Base-by-base conservation (phyloP, 148 eudicot species). In the Vaccinium myrtillus region DNA sequence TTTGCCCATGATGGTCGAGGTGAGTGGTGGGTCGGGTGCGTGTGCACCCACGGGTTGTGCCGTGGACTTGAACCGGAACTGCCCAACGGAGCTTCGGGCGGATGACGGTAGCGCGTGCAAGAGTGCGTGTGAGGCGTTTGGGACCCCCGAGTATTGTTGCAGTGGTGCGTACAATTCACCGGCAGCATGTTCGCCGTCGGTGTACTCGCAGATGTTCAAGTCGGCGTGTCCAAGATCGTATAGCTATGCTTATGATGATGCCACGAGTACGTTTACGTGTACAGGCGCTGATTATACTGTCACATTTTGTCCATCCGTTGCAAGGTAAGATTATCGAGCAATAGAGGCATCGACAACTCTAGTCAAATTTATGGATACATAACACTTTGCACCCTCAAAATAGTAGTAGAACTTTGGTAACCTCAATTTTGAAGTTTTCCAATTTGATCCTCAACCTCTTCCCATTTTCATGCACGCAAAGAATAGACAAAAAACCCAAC, bases 231-330 rank as follows among this genome's bases (percentile, higher is more conserved):
- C 98, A 0, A 90, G 87, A 77, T 91, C 95, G 74, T 95, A 95
- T 36, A 95, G 98, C 84, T 95, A 95, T 80, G 98, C 98, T 4
- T 95, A 91, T 39, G 98, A 95, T 78, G 98, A 95, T 30, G 93
- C 92, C 6, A 91, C 93, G 9, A 95, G 98, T 30, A 95, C 98
- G 21, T 95, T 95, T 75, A 95, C 98, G 2, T 95, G 98, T 71
- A 69, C 90, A 2, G 93, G 84, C n/a, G 98, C 90, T 18, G 94
- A 93, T 87, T 95, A 95, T 76, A 88, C 87, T 59, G 85, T 95
- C 81, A 91, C 92, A 15, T 95, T 95, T 59, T 95, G 98, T 84
- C 97, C 94, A 9, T 79, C 91, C 0, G 53, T 75, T 1, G 84
- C 88, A 53, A 92, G 98, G 98, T 94, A 32, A 15, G 10, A 46